phyloP scores from a whole-genome alignment of 2,329 filamentous ascomycete genomes.

The Diaporthe destruens region DNA sequence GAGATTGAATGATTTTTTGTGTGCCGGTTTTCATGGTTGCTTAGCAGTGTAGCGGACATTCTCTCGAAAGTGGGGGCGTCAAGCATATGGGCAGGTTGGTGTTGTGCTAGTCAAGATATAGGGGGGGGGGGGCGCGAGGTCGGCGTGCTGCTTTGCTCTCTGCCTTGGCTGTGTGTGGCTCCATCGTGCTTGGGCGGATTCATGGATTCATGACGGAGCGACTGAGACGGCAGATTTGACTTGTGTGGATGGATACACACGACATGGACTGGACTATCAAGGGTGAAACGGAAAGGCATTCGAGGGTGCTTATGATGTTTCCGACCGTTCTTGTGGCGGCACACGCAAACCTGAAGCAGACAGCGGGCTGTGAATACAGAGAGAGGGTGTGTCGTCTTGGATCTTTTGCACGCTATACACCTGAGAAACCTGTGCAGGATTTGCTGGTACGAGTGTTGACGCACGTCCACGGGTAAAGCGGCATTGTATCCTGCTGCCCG shows the following conservation, averaged over 20 bases:
- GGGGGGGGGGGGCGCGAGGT: neutral
- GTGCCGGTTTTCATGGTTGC: neutral
- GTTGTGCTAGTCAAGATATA: neutral
- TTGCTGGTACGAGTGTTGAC: neutral
- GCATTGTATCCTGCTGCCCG: neutral
- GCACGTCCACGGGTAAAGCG: neutral
- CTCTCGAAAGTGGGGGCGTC: neutral
- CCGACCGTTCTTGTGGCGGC: neutral
- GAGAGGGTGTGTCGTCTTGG: neutral
- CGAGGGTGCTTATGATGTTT: neutral
- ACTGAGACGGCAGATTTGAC: neutral
- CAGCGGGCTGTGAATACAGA: neutral
- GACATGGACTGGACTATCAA: neutral
- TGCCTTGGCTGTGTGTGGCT: no score
- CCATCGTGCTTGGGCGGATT: neutral
- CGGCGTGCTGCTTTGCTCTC: neutral
- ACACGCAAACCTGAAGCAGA: neutral
- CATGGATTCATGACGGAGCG: neutral
- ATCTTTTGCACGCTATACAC: neutral
- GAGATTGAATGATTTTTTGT: slow-evolving; percentile 45
- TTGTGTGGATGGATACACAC: neutral
- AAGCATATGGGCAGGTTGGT: neutral
- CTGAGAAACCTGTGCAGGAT: neutral
- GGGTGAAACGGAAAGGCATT: neutral
- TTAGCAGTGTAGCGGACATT: neutral